phyloP scores from a whole-genome alignment of 179 eudicot genomes.

The Amaranthus tricolor region DNA sequence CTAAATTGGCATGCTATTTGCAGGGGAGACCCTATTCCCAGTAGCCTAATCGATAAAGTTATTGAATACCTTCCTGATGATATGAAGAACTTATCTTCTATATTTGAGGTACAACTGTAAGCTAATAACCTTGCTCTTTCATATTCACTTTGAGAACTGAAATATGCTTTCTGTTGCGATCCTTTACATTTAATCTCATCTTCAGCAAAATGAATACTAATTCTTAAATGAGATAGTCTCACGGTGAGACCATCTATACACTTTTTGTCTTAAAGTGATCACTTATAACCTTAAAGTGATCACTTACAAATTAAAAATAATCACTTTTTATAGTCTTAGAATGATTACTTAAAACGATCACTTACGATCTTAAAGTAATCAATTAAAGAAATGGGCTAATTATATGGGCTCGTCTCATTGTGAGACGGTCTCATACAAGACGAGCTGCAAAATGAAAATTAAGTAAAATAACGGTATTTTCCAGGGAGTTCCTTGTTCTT shows the following conservation, averaged over 20 bases:
- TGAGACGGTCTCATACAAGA: too few relatives aligned
- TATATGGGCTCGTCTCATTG: too few relatives aligned
- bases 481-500: slow-evolving; percentile 63
- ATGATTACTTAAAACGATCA: too few relatives aligned
- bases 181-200: neutral
- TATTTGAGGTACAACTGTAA: slow-evolving; percentile 48
- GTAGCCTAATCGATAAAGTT: slow-evolving; percentile 65
- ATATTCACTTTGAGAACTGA: neutral
- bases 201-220: neutral
- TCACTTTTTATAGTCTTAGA: too few relatives aligned
- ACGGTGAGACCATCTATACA: too few relatives aligned
- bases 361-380: too few relatives aligned
- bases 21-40: slow-evolving; percentile 93
- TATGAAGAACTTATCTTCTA: slow-evolving; percentile 41
- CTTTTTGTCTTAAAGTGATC: too few relatives aligned
- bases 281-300: too few relatives aligned
- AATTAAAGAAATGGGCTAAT: too few relatives aligned
- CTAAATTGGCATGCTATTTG: slow-evolving; percentile 13
- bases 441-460: neutral
- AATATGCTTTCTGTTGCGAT: neutral
- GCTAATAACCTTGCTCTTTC: neutral
- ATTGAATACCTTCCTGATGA: slow-evolving; percentile 77
- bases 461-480: slow-evolving; percentile 10
- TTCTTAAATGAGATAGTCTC: too few relatives aligned
- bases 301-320: too few relatives aligned